Evolutionary conservation across 2,329 filamentous ascomycete species (phyloP).

Genomic region (Colletotrichum chlorophyti): DNA sequence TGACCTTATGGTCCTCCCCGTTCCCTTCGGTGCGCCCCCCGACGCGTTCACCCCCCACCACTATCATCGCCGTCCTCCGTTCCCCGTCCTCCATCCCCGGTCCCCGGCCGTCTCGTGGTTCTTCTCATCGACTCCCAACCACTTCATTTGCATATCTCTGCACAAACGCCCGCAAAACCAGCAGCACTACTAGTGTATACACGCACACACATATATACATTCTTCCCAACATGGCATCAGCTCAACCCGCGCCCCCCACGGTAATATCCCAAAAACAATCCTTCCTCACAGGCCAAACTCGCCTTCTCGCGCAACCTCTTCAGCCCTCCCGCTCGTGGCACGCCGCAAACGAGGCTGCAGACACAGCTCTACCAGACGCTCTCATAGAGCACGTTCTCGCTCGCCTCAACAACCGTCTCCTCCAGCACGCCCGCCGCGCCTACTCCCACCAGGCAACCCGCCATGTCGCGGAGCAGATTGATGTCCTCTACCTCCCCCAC

Average conservation of each 20-base stretch:
- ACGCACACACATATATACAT: not conserved
- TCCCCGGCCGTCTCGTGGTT: not conserved
- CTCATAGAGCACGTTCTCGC: slow-evolving; percentile 63
- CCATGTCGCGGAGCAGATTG: slow-evolving; percentile 77
- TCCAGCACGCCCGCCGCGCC: slow-evolving; percentile 69
- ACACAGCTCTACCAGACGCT: slow-evolving; percentile 50
- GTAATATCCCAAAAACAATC: slow-evolving; percentile 68
- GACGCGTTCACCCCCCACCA: not conserved
- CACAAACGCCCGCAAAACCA: no score
- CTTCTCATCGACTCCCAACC: not conserved
- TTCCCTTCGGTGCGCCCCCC: no score
- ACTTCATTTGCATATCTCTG: not conserved
- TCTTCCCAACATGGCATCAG: slow-evolving; percentile 3
- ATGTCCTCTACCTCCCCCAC: slow-evolving; percentile 63
- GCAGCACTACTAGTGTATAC: not conserved
- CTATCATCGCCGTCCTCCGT: not conserved
- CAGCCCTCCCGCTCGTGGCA: slow-evolving; percentile 62
- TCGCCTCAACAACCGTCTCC: slow-evolving; percentile 66
- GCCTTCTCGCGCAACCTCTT: slow-evolving; percentile 66
- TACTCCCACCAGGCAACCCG: slow-evolving; percentile 74
- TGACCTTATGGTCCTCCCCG: no score
- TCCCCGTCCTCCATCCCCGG: no score
- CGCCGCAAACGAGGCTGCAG: slow-evolving; percentile 50
- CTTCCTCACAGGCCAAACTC: slow-evolving; percentile 69
- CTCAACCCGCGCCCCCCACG: slow-evolving; percentile 51